Conservation (phyloP, 805 yeast species). For the Lachancea waltii region DNA sequence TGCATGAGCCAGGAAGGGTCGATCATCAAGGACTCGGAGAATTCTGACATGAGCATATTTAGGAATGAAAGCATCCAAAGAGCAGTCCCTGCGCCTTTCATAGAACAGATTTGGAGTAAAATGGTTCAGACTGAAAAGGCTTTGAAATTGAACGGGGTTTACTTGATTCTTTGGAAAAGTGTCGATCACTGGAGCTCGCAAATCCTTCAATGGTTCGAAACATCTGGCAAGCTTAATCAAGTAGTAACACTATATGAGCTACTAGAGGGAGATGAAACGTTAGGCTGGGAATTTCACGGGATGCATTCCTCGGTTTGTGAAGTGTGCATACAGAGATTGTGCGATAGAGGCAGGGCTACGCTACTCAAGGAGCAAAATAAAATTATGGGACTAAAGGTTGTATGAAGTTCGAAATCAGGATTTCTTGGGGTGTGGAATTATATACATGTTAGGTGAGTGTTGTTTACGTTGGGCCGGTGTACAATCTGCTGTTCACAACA, state of each 20-base stretch:
- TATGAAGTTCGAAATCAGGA: conserved; percentile 23
- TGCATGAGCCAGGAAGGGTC: conserved; percentile 34
- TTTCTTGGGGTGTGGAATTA: background rate
- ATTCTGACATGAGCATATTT: conserved; percentile 34
- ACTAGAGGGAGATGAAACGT: conserved; percentile 53
- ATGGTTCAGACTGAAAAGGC: conserved; percentile 55
- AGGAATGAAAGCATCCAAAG: conserved; percentile 47
- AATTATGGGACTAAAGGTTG: conserved; percentile 74
- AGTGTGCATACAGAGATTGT: conserved; percentile 50
- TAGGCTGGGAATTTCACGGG: conserved; percentile 52
- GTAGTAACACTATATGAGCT: conserved; percentile 81
- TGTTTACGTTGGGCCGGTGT: conserved; percentile 11
- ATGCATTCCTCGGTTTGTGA: conserved; percentile 53
- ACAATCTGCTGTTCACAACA: conserved; percentile 46
- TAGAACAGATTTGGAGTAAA: conserved; percentile 47
- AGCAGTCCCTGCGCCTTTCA: conserved; percentile 46
- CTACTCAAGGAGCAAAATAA: conserved; percentile 60
- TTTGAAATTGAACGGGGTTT: conserved; percentile 39
- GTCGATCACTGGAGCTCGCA: conserved; percentile 62
- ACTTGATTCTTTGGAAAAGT: conserved; percentile 56
- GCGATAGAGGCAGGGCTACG: conserved; percentile 66
- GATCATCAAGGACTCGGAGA: conserved; percentile 1
- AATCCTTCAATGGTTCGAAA: conserved; percentile 64
- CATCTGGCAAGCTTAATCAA: conserved; percentile 69
- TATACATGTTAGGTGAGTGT: conserved; percentile 1